A percentile compares a stretch with the other conserved stretches of the same genome.
phyloP scores from a whole-genome alignment of 2,329 filamentous ascomycete species.

The Fonsecaea monophora region DNA sequence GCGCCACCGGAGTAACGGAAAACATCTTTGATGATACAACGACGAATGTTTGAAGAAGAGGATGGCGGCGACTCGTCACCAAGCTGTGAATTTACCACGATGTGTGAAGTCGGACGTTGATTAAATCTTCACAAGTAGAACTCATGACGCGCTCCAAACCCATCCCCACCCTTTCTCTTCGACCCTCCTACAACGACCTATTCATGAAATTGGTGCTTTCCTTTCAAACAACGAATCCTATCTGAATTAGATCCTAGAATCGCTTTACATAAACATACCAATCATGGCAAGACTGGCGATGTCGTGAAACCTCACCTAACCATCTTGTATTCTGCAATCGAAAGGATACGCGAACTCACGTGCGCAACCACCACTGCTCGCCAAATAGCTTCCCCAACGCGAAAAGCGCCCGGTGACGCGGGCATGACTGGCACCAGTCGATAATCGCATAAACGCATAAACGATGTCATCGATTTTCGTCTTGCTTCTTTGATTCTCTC shows the following conservation, averaged over 20 bases:
- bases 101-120: not conserved
- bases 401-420: conserved; percentile 1
- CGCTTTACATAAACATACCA: not conserved
- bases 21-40: conserved; percentile 2
- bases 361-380: conserved; percentile 7
- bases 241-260: not conserved
- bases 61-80: not conserved
- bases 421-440: not conserved
- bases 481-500: not conserved
- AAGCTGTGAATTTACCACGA: not conserved
- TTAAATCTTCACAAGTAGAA: not conserved
- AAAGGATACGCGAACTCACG: conserved; percentile 20
- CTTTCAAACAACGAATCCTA: not conserved
- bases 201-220: not conserved
- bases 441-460: not conserved
- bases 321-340: not conserved
- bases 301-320: not conserved
- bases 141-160: conserved; percentile 4
- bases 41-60: not conserved
- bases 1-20: conserved; percentile 14
- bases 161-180: not conserved
- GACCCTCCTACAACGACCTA: not conserved
- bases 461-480: not conserved
- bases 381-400: conserved; percentile 2
- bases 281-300: not conserved